A percentile compares a stretch with the other conserved stretches of the same genome.
Evolutionary conservation across 768 basidiomycete species (phyloP).

Genomic region (Termitomyces sp.): DNA sequence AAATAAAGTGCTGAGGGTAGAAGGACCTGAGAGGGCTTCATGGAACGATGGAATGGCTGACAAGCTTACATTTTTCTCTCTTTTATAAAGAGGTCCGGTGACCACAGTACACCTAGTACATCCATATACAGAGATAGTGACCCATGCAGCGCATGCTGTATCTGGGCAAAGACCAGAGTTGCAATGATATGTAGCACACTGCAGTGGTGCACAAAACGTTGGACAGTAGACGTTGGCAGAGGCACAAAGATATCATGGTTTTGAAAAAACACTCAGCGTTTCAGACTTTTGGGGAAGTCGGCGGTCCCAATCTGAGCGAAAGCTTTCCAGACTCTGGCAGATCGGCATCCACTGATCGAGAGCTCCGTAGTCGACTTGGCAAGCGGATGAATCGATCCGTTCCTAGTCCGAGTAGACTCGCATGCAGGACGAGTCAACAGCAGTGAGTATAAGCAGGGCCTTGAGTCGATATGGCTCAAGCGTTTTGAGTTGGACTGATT

Average conservation of each 20-base stretch:
- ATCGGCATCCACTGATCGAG: background rate
- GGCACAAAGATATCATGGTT: background rate
- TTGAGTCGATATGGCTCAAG: conserved; percentile 2
- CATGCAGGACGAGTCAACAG: background rate
- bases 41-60: background rate
- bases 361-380: background rate
- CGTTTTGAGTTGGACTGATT: background rate
- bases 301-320: background rate
- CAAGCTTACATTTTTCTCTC: background rate
- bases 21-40: conserved; percentile 4
- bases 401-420: background rate
- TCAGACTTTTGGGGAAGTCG: background rate
- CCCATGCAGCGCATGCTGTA: conserved; percentile 1
- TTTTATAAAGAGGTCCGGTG: conserved; percentile 1
- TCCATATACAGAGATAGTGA: background rate
- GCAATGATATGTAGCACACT: no score
- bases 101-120: background rate
- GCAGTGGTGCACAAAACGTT: no score
- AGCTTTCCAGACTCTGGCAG: background rate
- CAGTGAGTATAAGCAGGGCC: background rate
- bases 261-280: background rate
- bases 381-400: background rate
- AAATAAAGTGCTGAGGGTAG: background rate
- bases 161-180: conserved; percentile 9
- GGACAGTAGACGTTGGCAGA: no score